Evolutionary conservation across 2,329 filamentous ascomycete species (phyloP), one percentile per base, ranked within the genome.

Genomic region (Graphiopsis chlorocephala): DNA sequence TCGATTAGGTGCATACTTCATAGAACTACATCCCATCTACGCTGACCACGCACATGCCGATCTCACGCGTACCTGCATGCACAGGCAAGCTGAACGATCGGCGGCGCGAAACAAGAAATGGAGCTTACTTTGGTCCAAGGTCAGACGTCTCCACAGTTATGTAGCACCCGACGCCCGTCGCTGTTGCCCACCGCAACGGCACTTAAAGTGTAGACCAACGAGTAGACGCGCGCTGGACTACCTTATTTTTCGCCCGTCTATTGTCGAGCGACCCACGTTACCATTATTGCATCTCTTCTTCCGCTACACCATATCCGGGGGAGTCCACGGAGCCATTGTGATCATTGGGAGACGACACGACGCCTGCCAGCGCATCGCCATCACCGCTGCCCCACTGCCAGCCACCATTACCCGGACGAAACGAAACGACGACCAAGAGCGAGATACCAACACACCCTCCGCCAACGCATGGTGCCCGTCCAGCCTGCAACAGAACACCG

Each of bases 281-380:
- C 58, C 26, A 50, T 50, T 45, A 50, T 52, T 38, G 42, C 31
- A 33, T 23, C 28, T 33, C 31, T 56, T 20, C 20, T 29, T 38
- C 17, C 50, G 17, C 28, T 31, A n/a, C 14, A 31, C 17, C 14
- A 14, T 14, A 25, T 56, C 53, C 20, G 29, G 29, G 31, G 53
- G 15, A 23, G 55, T 38, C 55, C 23, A 35, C 33, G 55, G 33
- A 42, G 12, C n/a, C 11, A 56, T 58, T 35, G 23, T 38, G 45
- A 17, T 45, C 55, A 28, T 38, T 58, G 55, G 31, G 29, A 35
- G 33, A 45, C 29, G 55, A 42, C 7, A n/a, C 58, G 42, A 26
- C 11, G 12, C n/a, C 25, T 61, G 58, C 58, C 58, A 61, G 58
- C 58, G 58, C 58, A 61, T 50, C 55, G 23, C 23, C 53, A 58